Conservation (phyloP, 768 basidiomycete species). For the Pleurotus salmoneostramineus region DNA sequence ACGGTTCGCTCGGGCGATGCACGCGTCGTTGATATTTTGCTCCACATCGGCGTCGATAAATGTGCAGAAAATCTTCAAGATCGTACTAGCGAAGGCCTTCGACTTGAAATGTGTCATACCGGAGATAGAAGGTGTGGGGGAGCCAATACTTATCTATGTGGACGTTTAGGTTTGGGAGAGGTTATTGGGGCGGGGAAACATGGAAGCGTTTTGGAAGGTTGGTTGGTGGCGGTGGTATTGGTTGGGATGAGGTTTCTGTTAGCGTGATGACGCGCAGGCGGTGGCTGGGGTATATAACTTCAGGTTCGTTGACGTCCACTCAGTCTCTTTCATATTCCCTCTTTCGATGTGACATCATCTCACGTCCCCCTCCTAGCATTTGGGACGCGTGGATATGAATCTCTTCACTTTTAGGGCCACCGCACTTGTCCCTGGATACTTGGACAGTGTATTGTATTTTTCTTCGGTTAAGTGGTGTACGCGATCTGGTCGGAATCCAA, state of each 20-base stretch:
- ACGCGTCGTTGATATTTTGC: conserved; percentile 99
- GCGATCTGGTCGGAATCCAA: too few species aligned
- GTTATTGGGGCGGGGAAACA: background rate
- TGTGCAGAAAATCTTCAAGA: conserved; percentile 99
- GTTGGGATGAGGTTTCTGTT: background rate
- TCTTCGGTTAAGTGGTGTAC: too few species aligned
- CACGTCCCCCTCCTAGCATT: too few species aligned
- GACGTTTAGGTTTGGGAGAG: conserved; percentile 52
- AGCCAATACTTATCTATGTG: conserved; percentile 92
- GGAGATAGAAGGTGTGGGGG: conserved; percentile 95
- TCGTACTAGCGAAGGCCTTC: conserved; percentile 94
- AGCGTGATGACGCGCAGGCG: too few species aligned
- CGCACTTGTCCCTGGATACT: too few species aligned
- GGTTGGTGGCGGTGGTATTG: background rate
- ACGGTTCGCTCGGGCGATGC: conserved; percentile 98
- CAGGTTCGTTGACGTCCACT: too few species aligned
- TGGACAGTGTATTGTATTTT: too few species aligned
- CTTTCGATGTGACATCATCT: too few species aligned
- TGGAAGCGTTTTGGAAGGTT: background rate
- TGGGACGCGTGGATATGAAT: too few species aligned
- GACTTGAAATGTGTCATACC: conserved; percentile 99
- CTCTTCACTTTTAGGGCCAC: too few species aligned
- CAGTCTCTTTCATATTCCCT: too few species aligned
- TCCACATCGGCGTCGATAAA: conserved; percentile 99
- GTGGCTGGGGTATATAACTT: too few species aligned